A percentile compares a stretch with the other conserved stretches of the same genome.
Evolutionary conservation across 768 basidiomycete species (phyloP).

Genomic region (Boletus rex-veris): DNA sequence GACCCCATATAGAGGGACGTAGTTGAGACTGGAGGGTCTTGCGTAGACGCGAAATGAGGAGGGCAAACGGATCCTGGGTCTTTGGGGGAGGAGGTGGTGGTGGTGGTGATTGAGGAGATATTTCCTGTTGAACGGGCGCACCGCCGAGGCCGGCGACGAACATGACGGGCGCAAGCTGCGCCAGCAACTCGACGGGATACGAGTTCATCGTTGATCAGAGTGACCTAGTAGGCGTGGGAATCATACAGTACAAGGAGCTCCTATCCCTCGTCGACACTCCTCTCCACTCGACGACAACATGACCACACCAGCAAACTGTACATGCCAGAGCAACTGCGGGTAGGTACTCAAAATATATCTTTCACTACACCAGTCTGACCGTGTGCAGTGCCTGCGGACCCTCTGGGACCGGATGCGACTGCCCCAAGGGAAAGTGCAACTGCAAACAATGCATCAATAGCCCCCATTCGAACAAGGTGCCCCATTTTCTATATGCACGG

Average conservation of each 20-base stretch:
- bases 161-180: constrained; percentile 91
- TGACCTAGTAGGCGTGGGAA: background rate
- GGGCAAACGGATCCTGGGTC: constrained; percentile 56
- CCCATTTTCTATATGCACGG: no score
- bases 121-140: background rate
- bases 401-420: constrained; percentile 30
- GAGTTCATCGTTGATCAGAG: constrained; percentile 65
- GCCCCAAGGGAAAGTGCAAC: constrained; percentile 29
- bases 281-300: constrained; percentile 7
- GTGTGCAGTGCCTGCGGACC: constrained; percentile 30
- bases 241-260: background rate
- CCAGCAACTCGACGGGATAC: constrained; percentile 84
- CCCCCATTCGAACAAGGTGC: constrained; percentile 23
- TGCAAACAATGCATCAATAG: constrained; percentile 32
- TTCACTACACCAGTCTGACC: background rate
- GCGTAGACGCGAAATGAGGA: constrained; percentile 60
- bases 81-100: constrained; percentile 27
- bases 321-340: constrained; percentile 30
- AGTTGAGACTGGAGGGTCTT: constrained; percentile 64
- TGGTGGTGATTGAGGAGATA: background rate
- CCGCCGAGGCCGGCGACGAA: constrained; percentile 78
- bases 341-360: constrained; percentile 4
- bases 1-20: constrained; percentile 67
- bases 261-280: background rate
- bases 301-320: constrained; percentile 21